phyloP scores from a whole-genome alignment of 2,329 filamentous ascomycete genomes.

The Talaromyces islandicus region DNA sequence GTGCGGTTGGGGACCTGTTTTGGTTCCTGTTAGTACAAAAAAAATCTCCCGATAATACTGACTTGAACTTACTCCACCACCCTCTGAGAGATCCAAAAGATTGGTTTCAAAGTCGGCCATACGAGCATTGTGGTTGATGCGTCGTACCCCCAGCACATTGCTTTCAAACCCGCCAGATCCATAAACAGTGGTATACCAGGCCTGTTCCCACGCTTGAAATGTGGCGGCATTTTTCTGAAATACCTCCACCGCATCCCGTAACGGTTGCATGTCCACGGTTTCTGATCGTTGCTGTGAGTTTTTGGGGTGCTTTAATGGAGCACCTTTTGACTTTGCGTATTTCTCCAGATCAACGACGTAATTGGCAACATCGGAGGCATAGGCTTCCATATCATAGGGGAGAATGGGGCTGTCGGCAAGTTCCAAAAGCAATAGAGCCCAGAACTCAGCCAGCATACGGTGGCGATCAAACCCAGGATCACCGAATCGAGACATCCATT shows the following conservation, averaged over 20 bases:
- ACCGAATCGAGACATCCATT: conserved; percentile 73
- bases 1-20: conserved; percentile 73
- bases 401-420: conserved; percentile 74
- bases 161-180: conserved; percentile 71
- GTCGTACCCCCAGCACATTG: conserved; percentile 57
- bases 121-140: conserved; percentile 71
- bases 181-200: conserved; percentile 70
- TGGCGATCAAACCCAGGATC: conserved; percentile 84
- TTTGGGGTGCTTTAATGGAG: conserved; percentile 19
- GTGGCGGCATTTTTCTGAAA: conserved; percentile 55
- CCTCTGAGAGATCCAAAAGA: conserved; percentile 67
- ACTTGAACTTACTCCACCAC: conserved; percentile 62
- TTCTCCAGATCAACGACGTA: conserved; percentile 63
- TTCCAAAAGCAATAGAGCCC: conserved; percentile 77
- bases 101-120: conserved; percentile 78
- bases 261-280: conserved; percentile 49
- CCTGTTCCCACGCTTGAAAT: conserved; percentile 70
- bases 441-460: conserved; percentile 68
- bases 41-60: background rate
- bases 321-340: conserved; percentile 56
- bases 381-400: conserved; percentile 72
- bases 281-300: conserved; percentile 9
- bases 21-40: background rate
- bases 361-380: conserved; percentile 57
- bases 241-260: conserved; percentile 58